These are phyloP conservation scores for Vigna reflexopilosa DNA, from an alignment of 306 rosid species.

Conservation along the genomic window DNA sequence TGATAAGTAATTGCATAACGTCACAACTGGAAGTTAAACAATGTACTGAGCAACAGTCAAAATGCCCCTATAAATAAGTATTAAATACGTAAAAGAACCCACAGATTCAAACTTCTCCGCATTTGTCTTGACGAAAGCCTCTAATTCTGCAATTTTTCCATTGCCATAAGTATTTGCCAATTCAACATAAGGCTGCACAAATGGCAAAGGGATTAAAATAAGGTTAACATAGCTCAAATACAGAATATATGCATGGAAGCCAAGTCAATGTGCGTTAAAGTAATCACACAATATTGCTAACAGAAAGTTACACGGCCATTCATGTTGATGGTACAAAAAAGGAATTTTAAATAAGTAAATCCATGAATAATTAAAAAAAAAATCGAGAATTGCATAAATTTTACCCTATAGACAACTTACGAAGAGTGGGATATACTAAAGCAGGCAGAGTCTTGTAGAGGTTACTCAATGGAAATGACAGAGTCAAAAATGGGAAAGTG, in stretches of 20 bases:
- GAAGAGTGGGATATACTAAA: neutral
- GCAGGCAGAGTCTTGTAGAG: neutral
- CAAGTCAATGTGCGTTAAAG: neutral
- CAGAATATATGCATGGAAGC: conserved; percentile 8
- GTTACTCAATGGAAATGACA: neutral
- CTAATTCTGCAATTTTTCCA: conserved; percentile 61
- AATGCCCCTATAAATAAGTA: neutral
- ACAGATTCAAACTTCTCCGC: conserved; percentile 66
- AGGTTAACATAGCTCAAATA: neutral
- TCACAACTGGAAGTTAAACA: neutral
- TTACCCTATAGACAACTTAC: neutral
- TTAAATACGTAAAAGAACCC: conserved; percentile 37
- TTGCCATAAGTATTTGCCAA: conserved; percentile 62
- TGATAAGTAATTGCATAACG: neutral
- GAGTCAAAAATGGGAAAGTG: neutral
- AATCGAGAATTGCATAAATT: neutral
- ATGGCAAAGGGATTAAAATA: conserved; percentile 2
- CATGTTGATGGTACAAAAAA: neutral
- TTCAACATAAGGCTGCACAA: conserved; percentile 70
- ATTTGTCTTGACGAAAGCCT: conserved; percentile 54
- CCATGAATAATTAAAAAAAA: neutral
- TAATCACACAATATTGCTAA: neutral
- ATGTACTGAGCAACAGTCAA: neutral
- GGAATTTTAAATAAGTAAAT: neutral
- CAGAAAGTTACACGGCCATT: neutral